Evolutionary conservation across 768 basidiomycete genomes (phyloP), one percentile per base, ranked within the genome.

Genomic region (Auriscalpium vulgare): DNA sequence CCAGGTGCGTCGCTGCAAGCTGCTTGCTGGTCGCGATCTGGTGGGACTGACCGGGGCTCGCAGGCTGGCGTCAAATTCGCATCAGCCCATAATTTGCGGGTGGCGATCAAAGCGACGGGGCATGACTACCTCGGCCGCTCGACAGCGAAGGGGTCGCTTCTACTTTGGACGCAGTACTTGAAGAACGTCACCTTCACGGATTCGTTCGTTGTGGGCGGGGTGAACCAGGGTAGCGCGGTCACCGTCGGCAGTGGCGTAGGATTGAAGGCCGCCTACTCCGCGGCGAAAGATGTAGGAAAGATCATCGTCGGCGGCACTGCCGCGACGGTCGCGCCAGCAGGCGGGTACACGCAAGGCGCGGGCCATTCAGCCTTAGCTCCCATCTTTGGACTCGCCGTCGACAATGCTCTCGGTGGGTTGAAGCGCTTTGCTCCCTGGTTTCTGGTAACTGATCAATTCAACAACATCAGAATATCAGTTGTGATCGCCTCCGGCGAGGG

Each of bases 111-210:
- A 56, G 61, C 66, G 10, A 62, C 59, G 8, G 72, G 75, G 0
- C 75, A 78, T 52, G 77, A 77, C 54, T 74, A 67, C 58, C 69
- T 78, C 10, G 76, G 77, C 1, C 67, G 77, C 11, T 77, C 76
- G 21, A 72, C 75, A 3, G 75, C 71, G 17, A 69, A 67, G 0
- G 67, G 69, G 11, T 69, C 69, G 2, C 68, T 79, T 35, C 62
- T 77, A 52, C 62, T 78, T 46, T 78, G 72, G 69, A 76, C 73
- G 0, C 72, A 72, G 34, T 61, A 71, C 50, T 54, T 76, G 40
- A 66, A 72, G 56, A 62, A 73, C 50, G 67, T 71, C 8, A 58
- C 65, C 8, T 75, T 71, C 54, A 58, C 58, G 16, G 57, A 66
- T 10, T 19, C 56, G 7, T 68, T 66, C 51, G 3, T 17, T 1